Base-by-base conservation (phyloP, 192 early-diverging fungal species). In the Backusella macrospora region DNA sequence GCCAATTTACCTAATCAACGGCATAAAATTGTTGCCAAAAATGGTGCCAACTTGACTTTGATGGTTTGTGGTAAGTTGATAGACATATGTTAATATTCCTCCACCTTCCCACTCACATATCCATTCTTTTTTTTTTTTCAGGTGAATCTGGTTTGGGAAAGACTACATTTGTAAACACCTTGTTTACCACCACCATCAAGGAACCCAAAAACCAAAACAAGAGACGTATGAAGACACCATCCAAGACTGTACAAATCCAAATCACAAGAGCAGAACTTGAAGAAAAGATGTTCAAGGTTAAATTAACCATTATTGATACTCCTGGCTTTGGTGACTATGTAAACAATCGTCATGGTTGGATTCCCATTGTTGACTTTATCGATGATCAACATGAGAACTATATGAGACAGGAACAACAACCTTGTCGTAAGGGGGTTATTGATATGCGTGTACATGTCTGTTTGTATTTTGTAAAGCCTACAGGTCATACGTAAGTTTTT, bases 301-400 rank as follows among this genome's bases (percentile, higher is more conserved):
- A 94, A 80, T 85, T 99, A 21, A 97, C 93, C 44, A 92, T 99
- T 23, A 96, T 97, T 52, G 98, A 99, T 79, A 98, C 98, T 8
- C 98, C 98, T 59, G 98, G 98, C 21, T 99, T 96, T 80, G 96
- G 98, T 75, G 98, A 99, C 80, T 95, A 94, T 82, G 94, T 99
- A 78, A 99, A 98, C 83, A 99, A 99, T 82, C 93, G 97, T 63
- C 90, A 79, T 75, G 93, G 93, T 79, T 99, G 98, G 98, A 92
- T 96, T 80, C 96, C 98, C 5, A 95, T 99, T 79, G 80, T 96
- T 75, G 92, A 96, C 77, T 93, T 94, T 80, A 93, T 99, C 80
- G 95, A 98, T 86, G 94, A 93, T 70, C 95, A 95, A 78, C 96
- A 97, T 80, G 95, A 95, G 55, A 86, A 90, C 29, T 99, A 93